Percentiles rank a stretch among this genome's conserved stretches.
Evolutionary conservation across 148 eudicot genomes (phyloP).

Genomic region (Nyssa sinensis): DNA sequence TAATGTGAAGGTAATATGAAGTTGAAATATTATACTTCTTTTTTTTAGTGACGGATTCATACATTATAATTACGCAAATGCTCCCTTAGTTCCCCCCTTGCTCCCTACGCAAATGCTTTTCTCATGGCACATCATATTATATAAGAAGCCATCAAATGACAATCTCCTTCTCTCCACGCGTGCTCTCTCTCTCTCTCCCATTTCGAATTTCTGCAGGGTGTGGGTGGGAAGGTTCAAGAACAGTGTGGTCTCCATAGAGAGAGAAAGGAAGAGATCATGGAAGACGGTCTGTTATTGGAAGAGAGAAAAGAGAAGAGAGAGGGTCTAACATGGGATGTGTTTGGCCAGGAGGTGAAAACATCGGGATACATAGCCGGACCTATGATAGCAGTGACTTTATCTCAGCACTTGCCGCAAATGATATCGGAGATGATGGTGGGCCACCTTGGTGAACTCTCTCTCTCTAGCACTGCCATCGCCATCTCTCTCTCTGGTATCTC

Average conservation of each 20-base stretch:
- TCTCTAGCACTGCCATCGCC: conserved; percentile 36
- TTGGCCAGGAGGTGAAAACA: conserved; percentile 25
- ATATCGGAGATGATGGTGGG: conserved; percentile 37
- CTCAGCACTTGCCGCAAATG: conserved; percentile 21
- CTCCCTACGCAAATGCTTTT: no score
- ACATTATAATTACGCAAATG: no score
- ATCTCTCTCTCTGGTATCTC: conserved; percentile 31
- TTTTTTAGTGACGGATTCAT: no score
- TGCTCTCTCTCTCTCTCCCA: neutral
- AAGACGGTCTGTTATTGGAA: conserved; percentile 18
- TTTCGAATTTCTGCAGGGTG: neutral
- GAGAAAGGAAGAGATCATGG: conserved; percentile 7
- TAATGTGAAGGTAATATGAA: no score
- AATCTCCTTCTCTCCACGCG: no score
- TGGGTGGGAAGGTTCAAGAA: neutral
- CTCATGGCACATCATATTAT: no score
- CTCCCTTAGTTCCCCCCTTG: no score
- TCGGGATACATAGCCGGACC: conserved; percentile 38
- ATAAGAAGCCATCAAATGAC: no score
- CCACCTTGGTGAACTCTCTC: conserved; percentile 41
- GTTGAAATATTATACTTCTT: no score
- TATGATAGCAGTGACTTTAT: conserved; percentile 30
- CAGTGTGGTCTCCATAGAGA: neutral
- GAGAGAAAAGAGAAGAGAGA: neutral
- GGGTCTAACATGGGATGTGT: conserved; percentile 13